Base-by-base conservation (phyloP, 2,329 filamentous ascomycete species). In the Neofusicoccum laricinum region DNA sequence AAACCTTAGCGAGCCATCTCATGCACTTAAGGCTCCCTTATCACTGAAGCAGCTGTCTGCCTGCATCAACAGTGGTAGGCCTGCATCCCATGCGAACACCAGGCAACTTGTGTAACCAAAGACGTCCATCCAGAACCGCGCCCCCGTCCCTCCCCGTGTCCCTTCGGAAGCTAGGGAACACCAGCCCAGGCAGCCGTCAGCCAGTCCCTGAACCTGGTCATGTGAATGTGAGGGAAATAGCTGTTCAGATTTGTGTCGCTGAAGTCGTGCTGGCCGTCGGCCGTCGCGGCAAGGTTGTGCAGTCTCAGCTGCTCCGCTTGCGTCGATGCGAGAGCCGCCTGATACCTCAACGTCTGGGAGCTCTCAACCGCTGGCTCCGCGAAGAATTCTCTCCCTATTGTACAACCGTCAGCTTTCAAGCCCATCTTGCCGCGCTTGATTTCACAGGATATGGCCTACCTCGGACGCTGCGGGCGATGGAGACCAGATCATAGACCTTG, bases 241-340 rank as follows among this genome's bases (percentile, higher is more conserved):
- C 69, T 65, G 72, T 90, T 90, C 62, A 92, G 76, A 2, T 70
- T 73, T 1, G 86, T 76, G 12, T 83, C 77, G 2, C 79, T 77
- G 69, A 90, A 90, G 67, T 88, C 85, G 71, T 90, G 92, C 10
- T 87, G 83, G 2, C 88, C 87, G 67, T 89, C 85, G 17, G 86
- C 86, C 0, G 90, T 92, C 36, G 88, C 88, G 41, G 90, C 80
- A 25, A 92, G 82, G 36, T 87, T 81, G 65, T 87, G 84, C 57
- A 89, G 69, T 4, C 78, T 78, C 64, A 75, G 72, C 65, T 80
- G 77, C 55, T 74, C 71, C 14, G 71, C 66, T 70, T 68, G 50
- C 72, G 71, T 14, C 78, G 73, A 70, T 8, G 79, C 79, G 50
- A 76, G 64, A 1, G 70, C 83, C 63, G 85, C 81, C 50, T 80